phyloP scores from a whole-genome alignment of 1,284 basidiomycete species.

The Cryptococcus sp. region DNA sequence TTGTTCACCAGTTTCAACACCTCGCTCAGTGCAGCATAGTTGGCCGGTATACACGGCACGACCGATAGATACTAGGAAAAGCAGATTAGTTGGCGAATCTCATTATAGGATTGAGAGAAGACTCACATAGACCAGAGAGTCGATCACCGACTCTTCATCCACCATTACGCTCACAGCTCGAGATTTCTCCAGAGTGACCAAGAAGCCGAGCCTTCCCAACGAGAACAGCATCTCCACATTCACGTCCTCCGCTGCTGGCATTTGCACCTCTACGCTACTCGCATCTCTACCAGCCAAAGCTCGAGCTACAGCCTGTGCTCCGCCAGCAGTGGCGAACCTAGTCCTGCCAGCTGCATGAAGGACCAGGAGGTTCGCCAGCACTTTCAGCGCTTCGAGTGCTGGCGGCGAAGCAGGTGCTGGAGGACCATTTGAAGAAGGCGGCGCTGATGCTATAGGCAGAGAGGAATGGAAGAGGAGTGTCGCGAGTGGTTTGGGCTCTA shows the following conservation, averaged over 20 bases:
- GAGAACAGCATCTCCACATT: constrained; percentile 42
- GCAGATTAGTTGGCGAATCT: neutral
- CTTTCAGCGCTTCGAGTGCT: constrained; percentile 39
- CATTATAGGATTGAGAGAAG: neutral
- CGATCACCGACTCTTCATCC: constrained; percentile 35
- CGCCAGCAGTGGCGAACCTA: constrained; percentile 27
- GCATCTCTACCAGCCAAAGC: constrained; percentile 28
- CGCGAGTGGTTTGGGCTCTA: constrained; percentile 39
- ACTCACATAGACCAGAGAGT: constrained; percentile 41
- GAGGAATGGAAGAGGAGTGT: constrained; percentile 40
- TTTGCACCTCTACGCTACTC: constrained; percentile 9
- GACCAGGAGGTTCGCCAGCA: constrained; percentile 42
- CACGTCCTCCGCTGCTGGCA: constrained; percentile 8
- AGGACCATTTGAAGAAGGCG: constrained; percentile 3
- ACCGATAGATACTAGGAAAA: constrained; percentile 22
- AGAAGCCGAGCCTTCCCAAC: constrained; percentile 44
- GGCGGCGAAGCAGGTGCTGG: constrained; percentile 1
- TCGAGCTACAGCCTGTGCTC: constrained; percentile 29
- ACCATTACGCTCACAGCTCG: constrained; percentile 38
- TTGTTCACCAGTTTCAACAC: constrained; percentile 49
- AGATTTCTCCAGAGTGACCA: constrained; percentile 39
- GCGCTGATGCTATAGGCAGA: constrained; percentile 22
- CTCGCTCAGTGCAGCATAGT: constrained; percentile 42
- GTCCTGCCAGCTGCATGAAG: constrained; percentile 34
- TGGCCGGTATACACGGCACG: constrained; percentile 16